Base-by-base conservation (phyloP, 2,329 filamentous ascomycete species). In the Alternaria atra region DNA sequence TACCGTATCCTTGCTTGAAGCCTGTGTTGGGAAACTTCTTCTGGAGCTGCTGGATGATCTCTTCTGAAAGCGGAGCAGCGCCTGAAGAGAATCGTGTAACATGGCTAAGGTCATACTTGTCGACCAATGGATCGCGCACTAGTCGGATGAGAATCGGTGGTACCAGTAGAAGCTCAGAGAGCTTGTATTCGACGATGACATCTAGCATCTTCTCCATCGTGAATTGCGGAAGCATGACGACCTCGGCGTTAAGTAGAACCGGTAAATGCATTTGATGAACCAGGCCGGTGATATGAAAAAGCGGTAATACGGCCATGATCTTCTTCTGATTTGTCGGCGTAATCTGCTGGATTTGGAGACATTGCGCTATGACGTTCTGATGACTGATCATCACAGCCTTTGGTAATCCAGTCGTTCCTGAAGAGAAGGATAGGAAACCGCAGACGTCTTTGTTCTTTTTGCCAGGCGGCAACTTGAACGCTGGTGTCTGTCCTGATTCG, bases 1-100 rank as follows among this genome's bases (percentile, higher is more conserved):
- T 90, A 29, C 89, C 89, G 67, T 90, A 90, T 2, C 87, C 87
- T 69, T 90, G 88, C 67, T 87, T 87, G 74, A 90, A 88, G 0
- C 86, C 86, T 0, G 84, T 87, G 1, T 82, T 77, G 0, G 87
- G 88, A 67, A 89, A 90, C 48, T 83, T 84, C 61, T 81, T 79
- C 58, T 85, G 76, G 13, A 90, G 78, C 25, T 84, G 80, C 25
- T 84, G 81, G 15, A 90, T 80, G 55, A 90, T 84, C 70, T 90
- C 80, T 61, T 84, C 83, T 23, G 83, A 82, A 3, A 89, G 67
- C 0, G 88, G 88, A 0, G 88, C 88, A 0, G 88, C 87, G 7
- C 88, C 88, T 1, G 84, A 87, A 0, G 84, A 85, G 72, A 90
- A 87, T 0, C 85, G 81, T 25, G 79, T 80, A 2, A 90, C 75